Percentiles rank a stretch among this genome's conserved stretches.
Conservation (phyloP, 2,329 filamentous ascomycete species). For the Purpureocillium takamizusanense region DNA sequence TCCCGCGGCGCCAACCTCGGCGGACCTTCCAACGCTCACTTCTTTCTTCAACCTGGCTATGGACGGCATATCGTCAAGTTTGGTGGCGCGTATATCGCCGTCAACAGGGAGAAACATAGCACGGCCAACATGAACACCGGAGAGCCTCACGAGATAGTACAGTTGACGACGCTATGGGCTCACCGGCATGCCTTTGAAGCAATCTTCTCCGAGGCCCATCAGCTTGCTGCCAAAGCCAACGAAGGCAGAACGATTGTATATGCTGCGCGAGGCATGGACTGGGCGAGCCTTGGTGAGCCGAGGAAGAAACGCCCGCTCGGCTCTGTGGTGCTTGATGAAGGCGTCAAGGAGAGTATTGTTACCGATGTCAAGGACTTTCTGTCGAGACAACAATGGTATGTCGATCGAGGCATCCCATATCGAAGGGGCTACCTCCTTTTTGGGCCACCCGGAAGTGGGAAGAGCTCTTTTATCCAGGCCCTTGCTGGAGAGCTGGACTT, state of each 20-base stretch:
- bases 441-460: slow-evolving; percentile 83
- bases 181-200: slow-evolving; percentile 85
- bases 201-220: slow-evolving; percentile 80
- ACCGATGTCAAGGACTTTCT: slow-evolving; percentile 78
- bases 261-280: slow-evolving; percentile 74
- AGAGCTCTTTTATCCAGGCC: slow-evolving; percentile 93
- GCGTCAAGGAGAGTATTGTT: slow-evolving; percentile 73
- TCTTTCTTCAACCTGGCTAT: slow-evolving; percentile 84
- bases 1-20: slow-evolving; percentile 49
- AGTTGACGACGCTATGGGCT: slow-evolving; percentile 82
- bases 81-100: slow-evolving; percentile 75
- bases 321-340: slow-evolving; percentile 78
- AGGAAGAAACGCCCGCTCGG: slow-evolving; percentile 78
- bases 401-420: slow-evolving; percentile 91
- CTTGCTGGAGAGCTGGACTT: slow-evolving; percentile 88
- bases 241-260: slow-evolving; percentile 94
- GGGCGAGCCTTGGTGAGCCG: slow-evolving; percentile 76
- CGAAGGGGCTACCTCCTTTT: slow-evolving; percentile 82
- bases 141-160: slow-evolving; percentile 88
- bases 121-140: slow-evolving; percentile 76
- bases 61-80: slow-evolving; percentile 84
- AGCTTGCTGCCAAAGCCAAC: slow-evolving; percentile 66
- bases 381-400: slow-evolving; percentile 73
- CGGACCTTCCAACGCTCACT: slow-evolving; percentile 67
- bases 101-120: slow-evolving; percentile 76